Conservation (phyloP, 2,329 filamentous ascomycete species). For the Monilinia laxa region DNA sequence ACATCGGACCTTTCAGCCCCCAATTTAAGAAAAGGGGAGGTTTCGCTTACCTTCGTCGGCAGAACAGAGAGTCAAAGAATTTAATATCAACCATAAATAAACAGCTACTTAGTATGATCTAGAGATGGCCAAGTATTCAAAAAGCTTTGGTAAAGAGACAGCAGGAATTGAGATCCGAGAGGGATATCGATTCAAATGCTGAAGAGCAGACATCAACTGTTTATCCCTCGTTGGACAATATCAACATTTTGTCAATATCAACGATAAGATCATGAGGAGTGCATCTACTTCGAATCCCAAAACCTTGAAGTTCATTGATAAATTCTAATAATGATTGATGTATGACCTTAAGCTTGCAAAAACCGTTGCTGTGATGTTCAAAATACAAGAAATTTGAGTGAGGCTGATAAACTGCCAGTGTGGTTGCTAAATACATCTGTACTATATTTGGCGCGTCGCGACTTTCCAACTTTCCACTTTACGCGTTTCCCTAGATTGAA, state of each 20-base stretch:
- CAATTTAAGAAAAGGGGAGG: constrained; percentile 9
- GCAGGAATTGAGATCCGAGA: no score
- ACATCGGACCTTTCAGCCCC: constrained; percentile 16
- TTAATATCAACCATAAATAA: not conserved
- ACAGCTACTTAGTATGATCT: not conserved
- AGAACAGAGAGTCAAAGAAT: not conserved
- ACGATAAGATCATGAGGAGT: not conserved
- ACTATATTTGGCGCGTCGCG: constrained; percentile 22
- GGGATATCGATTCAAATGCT: not conserved
- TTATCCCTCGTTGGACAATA: not conserved
- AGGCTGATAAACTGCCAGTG: not conserved
- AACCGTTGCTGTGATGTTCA: not conserved
- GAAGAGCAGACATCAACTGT: not conserved
- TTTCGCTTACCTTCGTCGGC: constrained; percentile 2
- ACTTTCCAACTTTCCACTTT: constrained; percentile 18
- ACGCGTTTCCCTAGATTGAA: constrained; percentile 17
- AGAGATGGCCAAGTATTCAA: not conserved
- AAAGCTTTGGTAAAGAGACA: not conserved
- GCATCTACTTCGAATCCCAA: fast-evolving
- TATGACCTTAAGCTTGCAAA: no score
- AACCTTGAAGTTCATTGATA: not conserved
- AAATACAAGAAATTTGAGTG: constrained; percentile 9
- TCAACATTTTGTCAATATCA: not conserved
- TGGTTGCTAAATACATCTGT: not conserved
- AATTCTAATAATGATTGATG: not conserved